Conservation (phyloP, 352 stramenopile genomes). For the Globisporangium barbulae region DNA sequence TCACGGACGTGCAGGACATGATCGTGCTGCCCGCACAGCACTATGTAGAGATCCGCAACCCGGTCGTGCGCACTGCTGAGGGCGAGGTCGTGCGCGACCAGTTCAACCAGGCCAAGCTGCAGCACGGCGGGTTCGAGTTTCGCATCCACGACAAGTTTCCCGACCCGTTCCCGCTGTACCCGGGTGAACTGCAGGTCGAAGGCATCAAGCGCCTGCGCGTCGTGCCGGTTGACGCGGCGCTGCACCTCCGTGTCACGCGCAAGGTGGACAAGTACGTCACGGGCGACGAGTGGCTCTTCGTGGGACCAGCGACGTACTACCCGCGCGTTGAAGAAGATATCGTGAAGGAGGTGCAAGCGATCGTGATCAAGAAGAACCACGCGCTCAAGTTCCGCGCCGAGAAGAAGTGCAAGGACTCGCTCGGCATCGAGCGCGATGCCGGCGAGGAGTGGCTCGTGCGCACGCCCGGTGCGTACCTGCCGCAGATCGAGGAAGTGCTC, state of each 20-base stretch:
- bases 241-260: conserved; percentile 60
- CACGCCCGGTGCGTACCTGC: conserved; percentile 64
- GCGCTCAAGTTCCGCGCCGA: conserved; percentile 77
- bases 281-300: conserved; percentile 76
- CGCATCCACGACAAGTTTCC: conserved; percentile 70
- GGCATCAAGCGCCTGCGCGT: conserved; percentile 52
- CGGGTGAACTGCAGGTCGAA: conserved; percentile 60
- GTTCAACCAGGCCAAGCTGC: conserved; percentile 75
- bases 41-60: conserved; percentile 77
- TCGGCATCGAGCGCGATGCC: conserved; percentile 54
- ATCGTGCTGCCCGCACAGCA: conserved; percentile 73
- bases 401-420: conserved; percentile 76
- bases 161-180: conserved; percentile 76
- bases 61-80: conserved; percentile 46
- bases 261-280: conserved; percentile 54
- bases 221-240: conserved; percentile 54
- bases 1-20: conserved; percentile 63
- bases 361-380: conserved; percentile 78
- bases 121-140: conserved; percentile 76
- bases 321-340: conserved; percentile 74
- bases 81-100: conserved; percentile 54
- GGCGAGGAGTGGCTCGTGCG: conserved; percentile 82
- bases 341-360: conserved; percentile 42
- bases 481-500: conserved; percentile 70
- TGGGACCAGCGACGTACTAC: conserved; percentile 71